A percentile compares a stretch with the other conserved stretches of the same genome.
These are phyloP conservation scores for Neopestalotiopsis sp. DNA, from an alignment of 2,329 filamentous ascomycete species.

Conservation along the genomic window DNA sequence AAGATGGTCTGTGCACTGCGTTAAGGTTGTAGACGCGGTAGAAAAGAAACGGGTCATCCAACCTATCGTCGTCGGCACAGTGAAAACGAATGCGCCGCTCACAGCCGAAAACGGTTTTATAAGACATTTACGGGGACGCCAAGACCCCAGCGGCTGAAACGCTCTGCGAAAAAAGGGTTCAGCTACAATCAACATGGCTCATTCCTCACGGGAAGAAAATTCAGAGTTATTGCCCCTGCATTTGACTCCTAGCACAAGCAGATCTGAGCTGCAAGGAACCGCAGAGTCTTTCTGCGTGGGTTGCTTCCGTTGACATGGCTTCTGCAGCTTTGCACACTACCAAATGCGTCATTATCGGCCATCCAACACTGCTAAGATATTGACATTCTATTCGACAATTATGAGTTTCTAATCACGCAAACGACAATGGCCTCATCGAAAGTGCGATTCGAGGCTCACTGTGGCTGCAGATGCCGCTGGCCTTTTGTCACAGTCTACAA, in stretches of 20 bases:
- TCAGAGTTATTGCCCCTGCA: neutral
- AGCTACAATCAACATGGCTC: neutral
- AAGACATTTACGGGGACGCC: neutral
- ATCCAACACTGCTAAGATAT: neutral
- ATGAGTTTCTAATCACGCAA: too few relatives aligned
- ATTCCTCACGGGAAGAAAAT: neutral
- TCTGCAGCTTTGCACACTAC: too few relatives aligned
- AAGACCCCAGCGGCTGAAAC: neutral
- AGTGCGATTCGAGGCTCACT: neutral
- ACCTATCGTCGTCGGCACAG: neutral
- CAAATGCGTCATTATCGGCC: neutral
- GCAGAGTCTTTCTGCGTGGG: neutral
- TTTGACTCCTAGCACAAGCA: neutral
- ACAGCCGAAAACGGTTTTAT: neutral
- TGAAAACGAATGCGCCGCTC: neutral
- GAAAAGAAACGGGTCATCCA: neutral
- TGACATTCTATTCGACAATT: neutral
- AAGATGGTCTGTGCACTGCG: neutral
- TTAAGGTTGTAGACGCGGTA: neutral
- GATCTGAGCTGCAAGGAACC: neutral
- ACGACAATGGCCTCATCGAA: neutral
- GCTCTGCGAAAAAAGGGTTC: neutral
- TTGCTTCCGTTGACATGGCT: neutral
- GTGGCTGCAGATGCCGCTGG: neutral
- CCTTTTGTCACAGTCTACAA: neutral